Evolutionary conservation across 805 yeast species (phyloP).

Genomic region (Saccharomycopsis sp.): DNA sequence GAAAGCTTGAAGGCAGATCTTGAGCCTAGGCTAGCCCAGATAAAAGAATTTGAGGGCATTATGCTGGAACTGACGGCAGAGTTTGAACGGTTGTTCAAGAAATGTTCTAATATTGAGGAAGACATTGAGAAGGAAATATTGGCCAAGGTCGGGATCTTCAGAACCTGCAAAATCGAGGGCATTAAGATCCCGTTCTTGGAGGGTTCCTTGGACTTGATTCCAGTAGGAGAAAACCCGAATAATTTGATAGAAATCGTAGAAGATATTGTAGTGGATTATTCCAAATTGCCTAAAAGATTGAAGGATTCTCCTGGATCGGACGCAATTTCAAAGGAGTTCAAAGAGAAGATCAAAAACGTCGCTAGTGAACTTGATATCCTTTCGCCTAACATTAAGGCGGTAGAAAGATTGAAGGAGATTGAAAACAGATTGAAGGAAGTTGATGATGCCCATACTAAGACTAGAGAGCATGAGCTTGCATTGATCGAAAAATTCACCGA

Average conservation of each 20-base stretch:
- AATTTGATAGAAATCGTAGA: conserved; percentile 36
- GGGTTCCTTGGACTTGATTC: conserved; percentile 55
- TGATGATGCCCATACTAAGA: conserved; percentile 56
- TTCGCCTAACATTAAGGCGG: conserved; percentile 79
- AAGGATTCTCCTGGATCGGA: conserved; percentile 31
- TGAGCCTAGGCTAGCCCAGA: conserved; percentile 28
- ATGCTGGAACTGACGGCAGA: conserved; percentile 32
- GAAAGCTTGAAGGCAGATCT: conserved; percentile 29
- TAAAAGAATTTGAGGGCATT: conserved; percentile 44
- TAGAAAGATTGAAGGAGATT: conserved; percentile 66
- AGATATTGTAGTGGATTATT: conserved; percentile 50
- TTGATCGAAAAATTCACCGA: conserved; percentile 50
- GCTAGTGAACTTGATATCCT: conserved; percentile 33
- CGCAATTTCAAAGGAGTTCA: conserved; percentile 31
- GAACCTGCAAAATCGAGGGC: conserved; percentile 69
- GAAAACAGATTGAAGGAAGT: conserved; percentile 51
- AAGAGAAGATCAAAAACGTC: conserved; percentile 32
- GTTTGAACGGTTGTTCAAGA: conserved; percentile 30
- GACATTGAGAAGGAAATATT: conserved; percentile 45
- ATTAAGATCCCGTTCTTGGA: conserved; percentile 54
- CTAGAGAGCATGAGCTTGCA: conserved; percentile 54
- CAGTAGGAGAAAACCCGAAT: conserved; percentile 46
- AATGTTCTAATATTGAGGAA: conserved; percentile 40
- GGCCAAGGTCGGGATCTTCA: conserved; percentile 53
- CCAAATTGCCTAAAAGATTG: conserved; percentile 37